Evolutionary conservation across 805 yeast genomes (phyloP).

Genomic region (Yarrowia sp.): DNA sequence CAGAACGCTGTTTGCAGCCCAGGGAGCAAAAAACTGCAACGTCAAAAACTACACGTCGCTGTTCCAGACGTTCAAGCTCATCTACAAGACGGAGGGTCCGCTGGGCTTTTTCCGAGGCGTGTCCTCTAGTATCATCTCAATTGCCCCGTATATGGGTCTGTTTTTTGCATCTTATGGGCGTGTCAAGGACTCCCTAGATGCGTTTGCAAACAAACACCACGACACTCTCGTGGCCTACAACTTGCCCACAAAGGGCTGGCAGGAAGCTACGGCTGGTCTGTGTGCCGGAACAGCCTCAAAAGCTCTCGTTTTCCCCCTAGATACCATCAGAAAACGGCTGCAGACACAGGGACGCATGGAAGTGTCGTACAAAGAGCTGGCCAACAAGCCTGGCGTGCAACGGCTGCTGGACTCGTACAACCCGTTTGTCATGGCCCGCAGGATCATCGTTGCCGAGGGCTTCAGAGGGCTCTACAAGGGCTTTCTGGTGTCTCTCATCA

Average conservation of each 20-base stretch:
- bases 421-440: slow-evolving; percentile 46
- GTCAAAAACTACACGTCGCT: slow-evolving; percentile 46
- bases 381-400: slow-evolving; percentile 2
- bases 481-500: slow-evolving; percentile 68
- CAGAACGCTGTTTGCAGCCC: slow-evolving; percentile 84
- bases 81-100: slow-evolving; percentile 54
- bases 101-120: slow-evolving; percentile 60
- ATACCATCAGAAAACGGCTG: slow-evolving; percentile 76
- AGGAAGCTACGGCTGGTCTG: slow-evolving; percentile 69
- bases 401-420: slow-evolving; percentile 44
- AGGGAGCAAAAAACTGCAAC: slow-evolving; percentile 47
- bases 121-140: slow-evolving; percentile 61
- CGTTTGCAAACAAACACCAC: slow-evolving; percentile 38
- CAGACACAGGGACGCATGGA: slow-evolving; percentile 62
- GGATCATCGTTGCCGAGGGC: slow-evolving; percentile 65
- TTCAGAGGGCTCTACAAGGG: slow-evolving; percentile 76
- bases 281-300: slow-evolving; percentile 80
- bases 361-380: slow-evolving; percentile 43
- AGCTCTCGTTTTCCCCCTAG: slow-evolving; percentile 80
- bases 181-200: slow-evolving; percentile 51
- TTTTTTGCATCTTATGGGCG: slow-evolving; percentile 74
- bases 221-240: slow-evolving; percentile 15
- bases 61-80: slow-evolving; percentile 48
- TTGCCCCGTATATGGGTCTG: slow-evolving; percentile 74
- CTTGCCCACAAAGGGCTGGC: slow-evolving; percentile 43